Evolutionary conservation across 306 rosid species (phyloP).

Genomic region (Pterocarpus macrocarpus): DNA sequence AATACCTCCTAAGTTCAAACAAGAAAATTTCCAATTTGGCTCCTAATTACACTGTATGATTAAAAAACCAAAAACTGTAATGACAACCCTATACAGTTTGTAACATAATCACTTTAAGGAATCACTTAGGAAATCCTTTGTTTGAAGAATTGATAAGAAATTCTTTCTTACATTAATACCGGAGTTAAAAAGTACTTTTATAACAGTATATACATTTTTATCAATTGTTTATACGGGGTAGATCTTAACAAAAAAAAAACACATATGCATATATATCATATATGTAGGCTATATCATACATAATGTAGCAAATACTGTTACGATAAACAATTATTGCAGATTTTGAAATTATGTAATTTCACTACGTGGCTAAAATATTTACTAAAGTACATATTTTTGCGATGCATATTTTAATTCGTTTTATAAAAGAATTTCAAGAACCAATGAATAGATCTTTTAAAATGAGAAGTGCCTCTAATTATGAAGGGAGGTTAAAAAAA

Average conservation of each 20-base stretch:
- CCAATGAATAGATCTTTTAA: slow-evolving; percentile 1
- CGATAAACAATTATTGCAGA: slow-evolving; percentile 4
- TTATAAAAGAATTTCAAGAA: slow-evolving; percentile 15
- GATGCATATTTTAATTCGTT: slow-evolving; percentile 1
- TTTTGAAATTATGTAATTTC: slow-evolving; percentile 25
- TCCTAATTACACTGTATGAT: background rate
- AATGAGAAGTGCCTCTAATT: slow-evolving; percentile 30
- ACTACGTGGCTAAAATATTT: slow-evolving; percentile 5
- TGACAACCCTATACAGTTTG: background rate
- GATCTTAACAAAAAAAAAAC: background rate
- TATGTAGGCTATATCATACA: background rate
- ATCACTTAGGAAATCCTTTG: slow-evolving; percentile 19
- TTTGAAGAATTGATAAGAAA: background rate
- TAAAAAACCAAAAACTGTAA: slow-evolving; percentile 13
- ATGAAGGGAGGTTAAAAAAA: background rate
- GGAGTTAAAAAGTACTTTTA: slow-evolving; percentile 2
- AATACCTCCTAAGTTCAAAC: slow-evolving; percentile 1
- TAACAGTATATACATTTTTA: background rate
- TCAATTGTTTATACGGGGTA: background rate
- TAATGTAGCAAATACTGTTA: slow-evolving; percentile 5
- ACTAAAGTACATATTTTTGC: slow-evolving; percentile 3
- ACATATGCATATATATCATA: background rate
- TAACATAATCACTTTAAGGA: slow-evolving; percentile 7
- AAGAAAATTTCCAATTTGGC: background rate
- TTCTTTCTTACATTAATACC: slow-evolving; percentile 28